Percentiles rank a stretch among this genome's conserved stretches.
Conservation (phyloP, 164 flowering plant species). For the Macadamia integrifolia region DNA sequence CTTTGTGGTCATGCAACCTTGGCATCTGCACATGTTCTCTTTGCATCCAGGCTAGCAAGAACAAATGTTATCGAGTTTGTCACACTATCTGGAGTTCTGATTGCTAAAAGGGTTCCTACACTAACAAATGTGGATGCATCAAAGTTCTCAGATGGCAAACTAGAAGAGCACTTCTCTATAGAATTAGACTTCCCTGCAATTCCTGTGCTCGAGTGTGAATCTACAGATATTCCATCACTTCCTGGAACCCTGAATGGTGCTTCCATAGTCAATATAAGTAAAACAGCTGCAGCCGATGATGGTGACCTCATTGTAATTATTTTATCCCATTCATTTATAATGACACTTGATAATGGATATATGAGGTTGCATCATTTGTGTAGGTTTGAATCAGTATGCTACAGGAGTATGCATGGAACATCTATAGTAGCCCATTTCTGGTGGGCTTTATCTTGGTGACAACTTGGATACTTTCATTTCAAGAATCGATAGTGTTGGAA, state of each 20-base stretch:
- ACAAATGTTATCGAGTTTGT: slow-evolving; percentile 46
- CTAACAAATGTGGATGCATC: not conserved
- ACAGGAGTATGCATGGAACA: not conserved
- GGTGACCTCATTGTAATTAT: slow-evolving; percentile 40
- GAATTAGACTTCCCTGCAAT: slow-evolving; percentile 67
- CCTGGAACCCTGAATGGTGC: slow-evolving; percentile 55
- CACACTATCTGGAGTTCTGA: slow-evolving; percentile 66
- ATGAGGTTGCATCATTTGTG: not conserved
- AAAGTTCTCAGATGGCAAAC: slow-evolving; percentile 21
- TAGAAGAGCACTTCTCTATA: slow-evolving; percentile 27
- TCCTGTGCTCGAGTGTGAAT: slow-evolving; percentile 30
- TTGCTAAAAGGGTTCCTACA: slow-evolving; percentile 41
- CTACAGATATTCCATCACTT: slow-evolving; percentile 34
- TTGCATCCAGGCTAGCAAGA: slow-evolving; percentile 37
- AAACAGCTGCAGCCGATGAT: slow-evolving; percentile 21
- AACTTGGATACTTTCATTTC: not conserved
- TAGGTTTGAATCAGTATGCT: not conserved
- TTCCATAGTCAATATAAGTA: slow-evolving; percentile 38
- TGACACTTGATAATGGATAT: not conserved
- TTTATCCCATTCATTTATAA: not conserved
- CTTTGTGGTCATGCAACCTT: slow-evolving; percentile 39
- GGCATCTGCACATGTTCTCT: slow-evolving; percentile 38
- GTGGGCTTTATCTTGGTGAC: not conserved
- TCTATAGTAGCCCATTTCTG: too few species aligned
- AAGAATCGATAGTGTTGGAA: not conserved